phyloP scores from a whole-genome alignment of 345 rosid genomes.

The Brassica incana region DNA sequence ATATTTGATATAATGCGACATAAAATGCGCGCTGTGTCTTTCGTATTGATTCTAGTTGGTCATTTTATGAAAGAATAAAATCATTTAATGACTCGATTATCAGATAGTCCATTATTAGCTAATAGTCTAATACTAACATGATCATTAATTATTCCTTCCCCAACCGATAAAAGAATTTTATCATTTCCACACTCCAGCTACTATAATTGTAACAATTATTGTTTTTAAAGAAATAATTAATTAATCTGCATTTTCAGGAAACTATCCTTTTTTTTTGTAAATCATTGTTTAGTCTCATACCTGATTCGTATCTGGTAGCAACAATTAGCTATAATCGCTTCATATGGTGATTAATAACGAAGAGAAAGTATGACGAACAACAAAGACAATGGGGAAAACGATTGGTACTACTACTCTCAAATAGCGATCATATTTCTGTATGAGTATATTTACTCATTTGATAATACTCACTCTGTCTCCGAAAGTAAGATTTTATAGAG shows the following conservation, averaged over 20 bases:
- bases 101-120: constrained; percentile 21
- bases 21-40: constrained; percentile 12
- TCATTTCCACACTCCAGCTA: constrained; percentile 7
- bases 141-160: constrained; percentile 2
- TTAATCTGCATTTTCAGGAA: constrained; percentile 14
- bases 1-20: background rate
- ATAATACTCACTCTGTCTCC: no score
- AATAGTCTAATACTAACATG: background rate
- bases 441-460: no score
- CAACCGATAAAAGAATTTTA: background rate
- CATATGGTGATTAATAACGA: constrained; percentile 21
- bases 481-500: no score
- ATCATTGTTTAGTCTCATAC: constrained; percentile 28
- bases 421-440: background rate
- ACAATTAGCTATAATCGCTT: constrained; percentile 15
- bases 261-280: background rate
- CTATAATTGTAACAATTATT: constrained; percentile 25
- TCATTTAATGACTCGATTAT: constrained; percentile 12
- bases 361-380: constrained; percentile 17
- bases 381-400: background rate
- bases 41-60: constrained; percentile 33
- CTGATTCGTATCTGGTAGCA: constrained; percentile 32
- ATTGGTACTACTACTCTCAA: background rate
- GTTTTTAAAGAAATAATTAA: constrained; percentile 3
- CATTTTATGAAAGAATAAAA: constrained; percentile 24